These are phyloP conservation scores for Climacium dendroides DNA, from an alignment of 225 moss, liverwort and hornwort species.

Conservation along the genomic window DNA sequence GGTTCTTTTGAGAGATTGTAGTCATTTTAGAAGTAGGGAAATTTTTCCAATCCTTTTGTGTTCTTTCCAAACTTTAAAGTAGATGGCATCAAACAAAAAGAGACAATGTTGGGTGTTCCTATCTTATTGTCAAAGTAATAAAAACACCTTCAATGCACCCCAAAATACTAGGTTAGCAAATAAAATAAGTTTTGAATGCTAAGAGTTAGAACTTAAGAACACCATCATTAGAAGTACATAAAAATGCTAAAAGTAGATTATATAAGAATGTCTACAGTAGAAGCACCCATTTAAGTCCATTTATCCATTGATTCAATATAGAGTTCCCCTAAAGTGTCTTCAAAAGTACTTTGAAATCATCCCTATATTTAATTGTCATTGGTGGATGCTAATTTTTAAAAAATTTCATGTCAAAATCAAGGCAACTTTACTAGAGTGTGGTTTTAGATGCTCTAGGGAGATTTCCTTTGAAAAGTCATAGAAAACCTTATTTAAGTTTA, in stretches of 20 bases:
- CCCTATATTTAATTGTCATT: too few relatives aligned
- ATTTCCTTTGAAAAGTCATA: too few relatives aligned
- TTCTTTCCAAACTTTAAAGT: neutral
- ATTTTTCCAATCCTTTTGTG: neutral
- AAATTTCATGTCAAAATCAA: too few relatives aligned
- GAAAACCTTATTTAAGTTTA: too few relatives aligned
- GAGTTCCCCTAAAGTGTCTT: too few relatives aligned
- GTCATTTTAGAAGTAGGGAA: neutral
- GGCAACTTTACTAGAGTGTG: too few relatives aligned
- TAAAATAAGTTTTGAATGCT: neutral
- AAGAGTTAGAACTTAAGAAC: neutral
- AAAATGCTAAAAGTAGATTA: neutral
- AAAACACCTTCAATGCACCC: accelerated
- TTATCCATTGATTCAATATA: too few relatives aligned
- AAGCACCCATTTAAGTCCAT: too few relatives aligned
- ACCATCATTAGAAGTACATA: neutral
- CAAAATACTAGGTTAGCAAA: neutral
- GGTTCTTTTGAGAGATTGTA: neutral
- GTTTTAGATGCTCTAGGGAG: too few relatives aligned
- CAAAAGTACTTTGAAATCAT: too few relatives aligned
- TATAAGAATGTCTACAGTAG: neutral
- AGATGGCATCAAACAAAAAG: neutral
- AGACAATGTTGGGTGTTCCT: accelerated
- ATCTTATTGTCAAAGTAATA: neutral
- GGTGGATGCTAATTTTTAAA: too few relatives aligned